Conservation (phyloP, 352 stramenopile genomes). For the Phytophthora foliorum region DNA sequence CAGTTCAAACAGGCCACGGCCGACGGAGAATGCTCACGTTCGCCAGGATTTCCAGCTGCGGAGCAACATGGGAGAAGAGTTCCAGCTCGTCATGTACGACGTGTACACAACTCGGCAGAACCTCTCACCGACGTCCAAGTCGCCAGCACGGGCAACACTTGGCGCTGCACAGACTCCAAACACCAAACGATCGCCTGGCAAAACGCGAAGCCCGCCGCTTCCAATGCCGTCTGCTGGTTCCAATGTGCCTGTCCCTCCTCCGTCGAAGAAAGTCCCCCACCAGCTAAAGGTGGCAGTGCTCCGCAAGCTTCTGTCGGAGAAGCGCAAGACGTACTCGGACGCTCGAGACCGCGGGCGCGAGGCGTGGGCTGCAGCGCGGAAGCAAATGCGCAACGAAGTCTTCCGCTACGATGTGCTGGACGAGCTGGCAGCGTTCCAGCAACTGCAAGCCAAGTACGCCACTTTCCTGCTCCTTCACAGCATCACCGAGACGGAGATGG, state of each 20-base stretch:
- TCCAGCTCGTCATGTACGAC: constrained; percentile 70
- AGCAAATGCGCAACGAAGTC: constrained; percentile 64
- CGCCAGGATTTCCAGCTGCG: constrained; percentile 44
- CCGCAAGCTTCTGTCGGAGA: constrained; percentile 67
- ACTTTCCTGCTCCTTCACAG: constrained; percentile 75
- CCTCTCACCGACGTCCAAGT: constrained; percentile 10
- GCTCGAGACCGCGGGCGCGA: constrained; percentile 48
- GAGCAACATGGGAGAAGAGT: constrained; percentile 59
- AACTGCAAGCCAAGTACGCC: constrained; percentile 66
- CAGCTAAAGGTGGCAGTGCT: constrained; percentile 64
- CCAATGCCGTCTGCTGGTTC: constrained; percentile 9
- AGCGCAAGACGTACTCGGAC: constrained; percentile 62
- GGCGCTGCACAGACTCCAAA: background rate
- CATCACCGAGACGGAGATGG: constrained; percentile 70
- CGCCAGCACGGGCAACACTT: background rate
- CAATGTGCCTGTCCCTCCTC: constrained; percentile 15
- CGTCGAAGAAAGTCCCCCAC: constrained; percentile 58
- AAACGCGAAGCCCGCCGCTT: background rate
- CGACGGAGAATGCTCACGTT: constrained; percentile 22
- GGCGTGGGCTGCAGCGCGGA: constrained; percentile 55
- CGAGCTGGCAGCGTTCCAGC: constrained; percentile 69
- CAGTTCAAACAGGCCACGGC: constrained; percentile 2
- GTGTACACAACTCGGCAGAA: constrained; percentile 52
- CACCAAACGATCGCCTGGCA: constrained; percentile 1
- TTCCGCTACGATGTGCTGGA: constrained; percentile 81